Conservation (phyloP, 2,329 filamentous ascomycete genomes). For the Nannizzia gypsea region DNA sequence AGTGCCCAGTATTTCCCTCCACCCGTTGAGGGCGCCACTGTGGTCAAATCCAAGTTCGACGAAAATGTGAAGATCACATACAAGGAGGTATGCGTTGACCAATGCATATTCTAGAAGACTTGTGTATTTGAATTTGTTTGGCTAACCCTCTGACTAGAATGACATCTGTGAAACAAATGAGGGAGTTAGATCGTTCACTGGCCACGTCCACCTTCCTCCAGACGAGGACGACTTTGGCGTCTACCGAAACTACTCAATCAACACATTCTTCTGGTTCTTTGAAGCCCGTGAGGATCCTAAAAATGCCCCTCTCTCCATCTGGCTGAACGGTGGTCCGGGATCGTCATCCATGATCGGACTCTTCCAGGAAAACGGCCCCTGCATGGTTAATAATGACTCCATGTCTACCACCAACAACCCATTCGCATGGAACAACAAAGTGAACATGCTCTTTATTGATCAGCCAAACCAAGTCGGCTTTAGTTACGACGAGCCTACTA, state of each 20-base stretch:
- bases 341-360: constrained; percentile 33
- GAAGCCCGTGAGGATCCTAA: constrained; percentile 36
- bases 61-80: constrained; percentile 36
- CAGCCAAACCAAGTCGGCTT: constrained; percentile 51
- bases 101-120: background rate
- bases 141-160: constrained; percentile 3
- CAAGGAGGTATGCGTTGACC: constrained; percentile 30
- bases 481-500: constrained; percentile 39
- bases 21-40: constrained; percentile 29
- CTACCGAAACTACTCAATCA: constrained; percentile 11
- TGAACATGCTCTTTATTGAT: constrained; percentile 59
- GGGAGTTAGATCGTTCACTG: constrained; percentile 13
- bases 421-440: constrained; percentile 45
- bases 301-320: constrained; percentile 34
- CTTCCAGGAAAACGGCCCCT: constrained; percentile 36
- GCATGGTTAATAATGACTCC: constrained; percentile 31
- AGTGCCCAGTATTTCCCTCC: constrained; percentile 26
- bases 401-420: constrained; percentile 34
- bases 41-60: constrained; percentile 28
- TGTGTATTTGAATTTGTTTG: background rate
- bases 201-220: constrained; percentile 15
- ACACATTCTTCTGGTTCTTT: constrained; percentile 36
- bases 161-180: constrained; percentile 12
- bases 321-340: constrained; percentile 40
- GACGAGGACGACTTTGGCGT: constrained; percentile 9